Evolutionary conservation across 352 stramenopile genomes (phyloP).

Genomic region (Phytophthora crassamura): DNA sequence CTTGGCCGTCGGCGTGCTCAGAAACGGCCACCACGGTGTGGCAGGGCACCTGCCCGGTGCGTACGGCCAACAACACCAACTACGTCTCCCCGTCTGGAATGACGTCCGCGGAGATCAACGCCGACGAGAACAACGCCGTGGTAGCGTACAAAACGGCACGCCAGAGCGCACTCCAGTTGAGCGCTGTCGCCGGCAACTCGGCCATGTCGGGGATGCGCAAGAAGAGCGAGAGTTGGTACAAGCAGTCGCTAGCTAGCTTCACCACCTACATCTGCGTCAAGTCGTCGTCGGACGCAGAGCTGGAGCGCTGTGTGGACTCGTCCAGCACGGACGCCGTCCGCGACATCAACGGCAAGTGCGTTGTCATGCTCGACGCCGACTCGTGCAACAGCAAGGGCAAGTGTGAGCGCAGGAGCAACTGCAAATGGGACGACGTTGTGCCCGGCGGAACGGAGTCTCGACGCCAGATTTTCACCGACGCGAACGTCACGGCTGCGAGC

Average conservation of each 20-base stretch:
- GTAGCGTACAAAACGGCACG: constrained; percentile 77
- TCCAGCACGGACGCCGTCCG: constrained; percentile 57
- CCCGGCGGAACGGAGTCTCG: constrained; percentile 41
- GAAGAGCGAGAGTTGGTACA: constrained; percentile 73
- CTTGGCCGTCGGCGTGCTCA: constrained; percentile 57
- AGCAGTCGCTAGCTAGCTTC: constrained; percentile 65
- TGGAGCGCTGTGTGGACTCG: constrained; percentile 65
- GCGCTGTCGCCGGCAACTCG: constrained; percentile 56
- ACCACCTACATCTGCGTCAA: constrained; percentile 78
- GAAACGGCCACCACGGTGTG: constrained; percentile 51
- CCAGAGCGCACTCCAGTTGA: constrained; percentile 72
- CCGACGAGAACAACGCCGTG: constrained; percentile 58
- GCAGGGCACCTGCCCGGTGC: constrained; percentile 63
- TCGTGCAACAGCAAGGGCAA: constrained; percentile 65
- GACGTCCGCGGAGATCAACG: constrained; percentile 62
- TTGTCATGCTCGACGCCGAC: constrained; percentile 52
- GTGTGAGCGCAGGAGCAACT: constrained; percentile 81
- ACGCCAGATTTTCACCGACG: constrained; percentile 61
- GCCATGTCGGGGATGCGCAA: constrained; percentile 79
- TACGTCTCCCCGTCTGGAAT: constrained; percentile 67
- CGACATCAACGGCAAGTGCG: constrained; percentile 61
- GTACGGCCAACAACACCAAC: constrained; percentile 58
- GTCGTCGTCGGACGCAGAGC: constrained; percentile 46
- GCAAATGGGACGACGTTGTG: constrained; percentile 80
- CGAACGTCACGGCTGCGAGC: constrained; percentile 57